Evolutionary conservation across 176 grass and related monocot species (phyloP).

Genomic region (Leersia perrieri): DNA sequence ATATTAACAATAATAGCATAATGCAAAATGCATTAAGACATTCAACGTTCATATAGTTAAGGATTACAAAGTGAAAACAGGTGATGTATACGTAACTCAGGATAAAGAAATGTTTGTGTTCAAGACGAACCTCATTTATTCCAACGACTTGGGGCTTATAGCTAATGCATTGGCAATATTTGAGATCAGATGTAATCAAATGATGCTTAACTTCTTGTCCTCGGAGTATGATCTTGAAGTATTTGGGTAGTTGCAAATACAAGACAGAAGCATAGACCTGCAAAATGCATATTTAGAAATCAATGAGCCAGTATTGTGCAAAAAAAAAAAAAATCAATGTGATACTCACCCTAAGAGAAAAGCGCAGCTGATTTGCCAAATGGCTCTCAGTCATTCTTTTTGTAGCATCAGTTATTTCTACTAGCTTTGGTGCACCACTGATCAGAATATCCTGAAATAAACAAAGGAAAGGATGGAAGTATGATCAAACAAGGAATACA

Average conservation of each 20-base stretch:
- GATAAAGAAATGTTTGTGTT: not conserved
- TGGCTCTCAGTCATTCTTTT: constrained; percentile 52
- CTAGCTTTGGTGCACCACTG: constrained; percentile 49
- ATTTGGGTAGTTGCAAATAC: constrained; percentile 53
- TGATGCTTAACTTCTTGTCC: constrained; percentile 46
- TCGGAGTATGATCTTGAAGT: constrained; percentile 62
- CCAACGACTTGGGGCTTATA: constrained; percentile 47
- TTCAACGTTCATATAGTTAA: not conserved
- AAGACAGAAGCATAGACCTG: constrained; percentile 56
- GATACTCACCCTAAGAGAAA: constrained; percentile 60
- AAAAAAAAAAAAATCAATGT: not conserved
- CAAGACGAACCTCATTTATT: constrained; percentile 46
- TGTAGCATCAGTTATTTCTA: constrained; percentile 15
- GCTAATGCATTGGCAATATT: constrained; percentile 46
- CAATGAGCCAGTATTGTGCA: not conserved
- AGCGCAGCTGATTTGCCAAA: constrained; percentile 49
- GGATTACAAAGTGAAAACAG: not conserved
- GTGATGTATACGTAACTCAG: not conserved
- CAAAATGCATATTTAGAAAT: constrained; percentile 28
- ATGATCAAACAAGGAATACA: not conserved
- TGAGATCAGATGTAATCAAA: constrained; percentile 45
- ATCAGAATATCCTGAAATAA: constrained; percentile 70
- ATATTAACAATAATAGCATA: not conserved
- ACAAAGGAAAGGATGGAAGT: not conserved
- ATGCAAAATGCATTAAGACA: not conserved